Base-by-base conservation (phyloP, 805 yeast genomes). In the Dipodascus albidus region DNA sequence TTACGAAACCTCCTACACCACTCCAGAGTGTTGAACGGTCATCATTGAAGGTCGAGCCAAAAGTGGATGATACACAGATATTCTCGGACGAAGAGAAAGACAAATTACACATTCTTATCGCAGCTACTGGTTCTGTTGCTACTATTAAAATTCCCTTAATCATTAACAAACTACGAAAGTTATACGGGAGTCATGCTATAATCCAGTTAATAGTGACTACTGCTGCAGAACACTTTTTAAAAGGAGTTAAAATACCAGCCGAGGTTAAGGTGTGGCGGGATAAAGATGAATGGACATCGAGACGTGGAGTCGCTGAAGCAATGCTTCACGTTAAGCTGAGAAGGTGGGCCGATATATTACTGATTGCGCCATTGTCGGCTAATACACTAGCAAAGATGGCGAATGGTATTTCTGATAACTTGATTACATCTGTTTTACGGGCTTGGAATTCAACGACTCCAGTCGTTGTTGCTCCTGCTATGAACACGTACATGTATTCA, bases 401-500 rank as follows among this genome's bases (percentile, higher is more conserved):
- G 0, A 74, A 87, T 54, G 99, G 99, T 0, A 74, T 91, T 38
- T 91, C 96, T 65, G 97, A 91, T 67, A 93, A 91, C 67, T 72
- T 91, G 55, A 72, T 93, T 55, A 90, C 98, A 1, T 85, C 87
- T 60, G 91, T 89, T 33, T 77, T 91, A 22, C 75, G 99, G 56
- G 96, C 96, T 1, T 91, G 99, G 99, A 90, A 93, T 69, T 90
- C 96, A 0, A 79, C 83, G n/a, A 83, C 83, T 54, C 98, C 97
- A 1, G 80, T 91, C 1, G 70, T 91, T 49, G 71, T 89, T 55
- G 98, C 98, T 0, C 98, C 99, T 8, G 91, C 96, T 0, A 91
- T 91, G 98, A 90, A 88, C 54, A 87, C 95, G 52, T 83, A 87
- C 66, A 87, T 93, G 70, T 91, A 91, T 70, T 88, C 87, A 60